Evolutionary conservation across 306 rosid genomes (phyloP), one percentile per base, ranked within the genome.

Genomic region (Prosopis cineraria): DNA sequence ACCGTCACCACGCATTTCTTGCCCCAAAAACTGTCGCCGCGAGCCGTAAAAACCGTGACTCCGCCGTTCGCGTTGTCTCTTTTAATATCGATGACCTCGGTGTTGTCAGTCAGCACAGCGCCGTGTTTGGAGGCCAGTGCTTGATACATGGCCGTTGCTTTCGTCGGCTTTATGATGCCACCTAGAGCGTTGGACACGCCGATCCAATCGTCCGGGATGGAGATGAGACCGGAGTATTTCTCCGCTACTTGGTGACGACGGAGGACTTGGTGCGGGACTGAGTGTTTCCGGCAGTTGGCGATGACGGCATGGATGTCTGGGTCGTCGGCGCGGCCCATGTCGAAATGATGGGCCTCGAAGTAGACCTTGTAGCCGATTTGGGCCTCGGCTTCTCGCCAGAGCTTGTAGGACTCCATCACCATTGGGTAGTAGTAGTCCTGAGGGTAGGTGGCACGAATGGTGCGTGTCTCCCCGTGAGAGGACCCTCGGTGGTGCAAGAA

Each of bases 401-500:
- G 90, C 0, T 75, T 10, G 90, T 88, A 90, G 16, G 99, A 91
- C 25, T 91, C 90, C 41, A 88, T 82, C n/a, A 90, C 99, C 17
- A 95, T 10, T 13, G 79, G 37, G 39, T 47, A 70, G 84, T 93
- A 95, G 69, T 90, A 58, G 43, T 80, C 78, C 22, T 93, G 91
- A 0, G 85, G 80, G 47, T 95, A 93, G 40, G 93, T 84, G 10
- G 88, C 90, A 9, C 99, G 92, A 41, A 95, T 93, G 41, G 97
- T 95, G 43, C 99, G 98, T n/a, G 99, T 93, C 82, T 95, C 99
- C n/a, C 99, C 99, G 67, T 95, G 99, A 43, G 99, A 95, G 43
- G 99, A 95, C 36, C 97, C 99, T 2, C 97, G 89, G 69, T 91
- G 99, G 89, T 95, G 99, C 81, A 93, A 88, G 84, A 95, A 93